phyloP scores from a whole-genome alignment of 345 rosid species.

The Sapria himalayana region DNA sequence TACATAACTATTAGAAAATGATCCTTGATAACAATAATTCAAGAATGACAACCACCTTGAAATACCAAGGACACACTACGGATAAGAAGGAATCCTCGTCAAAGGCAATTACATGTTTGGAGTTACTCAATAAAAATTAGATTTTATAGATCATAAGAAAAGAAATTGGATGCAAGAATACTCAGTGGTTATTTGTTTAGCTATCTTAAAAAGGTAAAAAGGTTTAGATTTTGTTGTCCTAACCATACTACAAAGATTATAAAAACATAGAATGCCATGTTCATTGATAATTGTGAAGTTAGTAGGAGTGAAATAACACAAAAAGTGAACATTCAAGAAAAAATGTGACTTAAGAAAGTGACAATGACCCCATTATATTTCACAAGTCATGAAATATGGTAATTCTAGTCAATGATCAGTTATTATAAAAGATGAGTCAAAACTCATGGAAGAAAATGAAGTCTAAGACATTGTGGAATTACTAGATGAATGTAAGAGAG shows the following conservation, averaged over 20 bases:
- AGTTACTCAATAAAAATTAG: not conserved
- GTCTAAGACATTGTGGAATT: constrained; percentile 1
- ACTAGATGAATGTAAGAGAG: not conserved
- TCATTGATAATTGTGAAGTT: constrained; percentile 3
- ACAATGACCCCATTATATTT: constrained; percentile 1
- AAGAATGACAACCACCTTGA: too few relatives aligned
- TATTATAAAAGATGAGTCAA: constrained; percentile 3
- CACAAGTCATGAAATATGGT: not conserved
- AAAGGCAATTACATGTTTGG: constrained; percentile 3
- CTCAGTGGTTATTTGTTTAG: not conserved
- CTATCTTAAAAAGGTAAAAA: constrained; percentile 1
- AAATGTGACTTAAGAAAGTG: not conserved
- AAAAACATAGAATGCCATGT: constrained; percentile 1
- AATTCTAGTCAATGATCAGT: constrained; percentile 2
- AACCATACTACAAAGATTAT: constrained; percentile 2
- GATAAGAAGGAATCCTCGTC: constrained; percentile 1
- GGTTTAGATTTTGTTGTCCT: not conserved
- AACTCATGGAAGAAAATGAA: not conserved
- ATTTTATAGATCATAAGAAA: constrained; percentile 1
- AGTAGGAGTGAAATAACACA: not conserved
- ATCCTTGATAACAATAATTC: too few relatives aligned
- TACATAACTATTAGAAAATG: too few relatives aligned
- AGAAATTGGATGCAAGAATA: not conserved
- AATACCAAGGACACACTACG: too few relatives aligned
- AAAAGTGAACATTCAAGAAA: constrained; percentile 4